Evolutionary conservation across 2,329 filamentous ascomycete species (phyloP).

Genomic region (Diaporthe ilicicola): DNA sequence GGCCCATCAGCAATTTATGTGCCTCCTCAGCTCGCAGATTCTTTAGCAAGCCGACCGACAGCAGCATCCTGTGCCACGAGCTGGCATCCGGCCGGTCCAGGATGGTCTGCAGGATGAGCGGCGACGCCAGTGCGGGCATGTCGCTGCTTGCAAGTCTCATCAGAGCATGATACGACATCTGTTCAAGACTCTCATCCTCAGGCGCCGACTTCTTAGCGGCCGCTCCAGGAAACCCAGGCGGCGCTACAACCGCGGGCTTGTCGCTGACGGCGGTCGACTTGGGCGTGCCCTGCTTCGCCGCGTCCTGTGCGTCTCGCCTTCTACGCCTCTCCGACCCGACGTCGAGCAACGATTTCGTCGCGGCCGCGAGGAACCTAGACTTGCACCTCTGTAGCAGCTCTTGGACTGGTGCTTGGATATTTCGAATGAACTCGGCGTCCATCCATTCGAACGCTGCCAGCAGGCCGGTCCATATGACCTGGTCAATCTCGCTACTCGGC

Average conservation of each 20-base stretch:
- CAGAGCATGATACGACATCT: conserved; percentile 21
- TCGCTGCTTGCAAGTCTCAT: neutral
- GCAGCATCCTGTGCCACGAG: conserved; percentile 26
- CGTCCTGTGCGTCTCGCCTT: neutral
- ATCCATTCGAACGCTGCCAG: conserved; percentile 20
- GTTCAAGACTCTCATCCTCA: neutral
- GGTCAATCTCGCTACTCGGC: neutral
- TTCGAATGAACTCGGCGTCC: neutral
- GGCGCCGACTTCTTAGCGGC: neutral
- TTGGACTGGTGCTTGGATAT: neutral
- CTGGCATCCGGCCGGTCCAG: conserved; percentile 28
- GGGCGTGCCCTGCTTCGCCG: neutral
- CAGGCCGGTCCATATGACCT: neutral
- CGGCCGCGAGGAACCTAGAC: conserved; percentile 5
- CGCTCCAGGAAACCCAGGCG: neutral
- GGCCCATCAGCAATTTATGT: conserved; percentile 2
- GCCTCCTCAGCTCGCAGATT: conserved; percentile 13
- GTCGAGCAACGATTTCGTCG: conserved; percentile 18
- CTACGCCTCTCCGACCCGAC: neutral
- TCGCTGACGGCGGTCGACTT: neutral
- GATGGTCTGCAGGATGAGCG: conserved; percentile 24
- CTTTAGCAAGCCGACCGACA: conserved; percentile 19
- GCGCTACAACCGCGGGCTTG: too few species aligned
- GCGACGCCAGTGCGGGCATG: conserved; percentile 16
- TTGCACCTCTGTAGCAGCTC: neutral